Evolutionary conservation across 2,329 filamentous ascomycete species (phyloP), one percentile per base, ranked within the genome.

Genomic region (Epichloe bromicola): DNA sequence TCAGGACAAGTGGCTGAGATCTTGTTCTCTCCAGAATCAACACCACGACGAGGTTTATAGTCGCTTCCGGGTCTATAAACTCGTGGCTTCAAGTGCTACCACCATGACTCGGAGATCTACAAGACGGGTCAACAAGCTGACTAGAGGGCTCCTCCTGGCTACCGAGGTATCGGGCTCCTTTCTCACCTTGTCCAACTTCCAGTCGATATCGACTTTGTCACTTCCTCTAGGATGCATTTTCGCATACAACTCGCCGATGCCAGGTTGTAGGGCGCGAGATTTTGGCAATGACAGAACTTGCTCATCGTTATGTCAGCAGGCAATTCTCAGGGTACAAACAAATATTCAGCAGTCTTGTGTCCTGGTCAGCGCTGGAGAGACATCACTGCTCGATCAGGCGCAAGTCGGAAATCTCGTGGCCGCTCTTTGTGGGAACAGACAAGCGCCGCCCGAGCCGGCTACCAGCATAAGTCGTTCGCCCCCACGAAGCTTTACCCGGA

Each of bases 181-280:
- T 1, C 48, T 64, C n/a, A 60, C 57, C 4, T 63, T 74, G 30
- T 65, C 68, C 44, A 65, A 65, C 56, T 69, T 74, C 51, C 63
- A 73, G 50, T 59, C 65, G 41, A 63, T 74, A 50, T 59, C 63
- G n/a, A 60, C 65, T 11, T 54, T 63, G n/a, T 58, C 63, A 4
- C 60, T 69, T 10, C 64, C 70, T 0, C 50, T 68, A 37, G 56
- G 55, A 41, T 75, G 72, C 56, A 59, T 67, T 14, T 56, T 65
- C 38, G 70, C 68, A 36, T 75, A 75, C 60, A 68, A 70, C 55
- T 60, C 61, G 5, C 65, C 65, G 5, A 65, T 75, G 26, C 41
- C 51, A n/a, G 63, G 64, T 47, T 75, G 72, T 58, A 51, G 48
- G 4, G 36, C 56, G 3, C 30, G 50, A 50, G 71, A 74, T 56